Evolutionary conservation across 1,284 basidiomycete species (phyloP), one percentile per base, ranked within the genome.

Genomic region (Cutaneotrichosporon sp.): DNA sequence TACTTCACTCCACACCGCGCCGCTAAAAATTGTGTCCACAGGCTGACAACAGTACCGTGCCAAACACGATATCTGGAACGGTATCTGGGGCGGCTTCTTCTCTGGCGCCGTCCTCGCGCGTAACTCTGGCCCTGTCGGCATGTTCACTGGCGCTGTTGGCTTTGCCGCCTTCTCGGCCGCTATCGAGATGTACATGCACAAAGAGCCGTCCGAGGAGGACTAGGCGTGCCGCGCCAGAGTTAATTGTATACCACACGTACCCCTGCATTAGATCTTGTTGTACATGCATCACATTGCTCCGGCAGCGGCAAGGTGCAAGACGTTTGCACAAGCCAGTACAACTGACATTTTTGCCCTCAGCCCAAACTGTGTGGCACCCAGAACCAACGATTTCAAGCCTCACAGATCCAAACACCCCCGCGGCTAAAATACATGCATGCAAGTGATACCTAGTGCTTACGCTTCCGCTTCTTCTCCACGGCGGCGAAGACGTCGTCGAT

Each of bases 21-120:
- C n/a, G n/a, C n/a, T n/a, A n/a, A n/a, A n/a, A n/a, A n/a, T n/a
- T n/a, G n/a, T 17, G 9, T 18, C 34, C 12, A 8, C 14, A 26
- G 9, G 46, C 56, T 52, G 37, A 54, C 52, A 8, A 0, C 55
- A 96, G 91, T 97, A 94, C 75, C 88, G 92, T 51, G 91, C 89
- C n/a, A 90, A 85, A 76, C 93, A 93, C 67, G 92, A 97, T 72
- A 87, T 94, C 64, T 85, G 83, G 50, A 97, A 96, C 70, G 75
- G 77, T n/a, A 67, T 79, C 9, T 71, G 74, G 15, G 79, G 73
- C 2, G 79, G 79, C 4, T 76, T 77, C 61, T 50, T 79, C 18
- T 72, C 79, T 1, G 90, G 90, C 34, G 89, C 86, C 39, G 77
- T 91, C 17, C 81, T 96, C 4, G 90, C 91, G 15, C 81, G 88